phyloP scores from a whole-genome alignment of 2,329 filamentous ascomycete species.

The Aspergillus sp. region DNA sequence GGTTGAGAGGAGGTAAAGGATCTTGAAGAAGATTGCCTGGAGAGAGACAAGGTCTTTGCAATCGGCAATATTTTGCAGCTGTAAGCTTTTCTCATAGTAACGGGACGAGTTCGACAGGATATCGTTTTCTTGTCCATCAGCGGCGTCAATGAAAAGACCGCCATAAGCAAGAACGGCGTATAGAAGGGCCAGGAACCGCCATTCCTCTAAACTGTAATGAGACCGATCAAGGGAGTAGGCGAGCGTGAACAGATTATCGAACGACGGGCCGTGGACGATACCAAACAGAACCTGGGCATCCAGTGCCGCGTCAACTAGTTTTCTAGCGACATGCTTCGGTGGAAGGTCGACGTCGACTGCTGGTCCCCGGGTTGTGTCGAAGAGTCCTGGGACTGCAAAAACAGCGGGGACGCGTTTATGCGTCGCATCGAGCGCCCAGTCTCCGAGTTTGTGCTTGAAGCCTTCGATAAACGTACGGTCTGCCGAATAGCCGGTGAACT shows the following conservation, averaged over 20 bases:
- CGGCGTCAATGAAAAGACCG: neutral
- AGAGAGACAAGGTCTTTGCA: slow-evolving; percentile 11
- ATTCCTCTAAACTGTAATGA: slow-evolving; percentile 9
- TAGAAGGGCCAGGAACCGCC: slow-evolving; percentile 3
- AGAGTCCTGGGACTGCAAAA: no score
- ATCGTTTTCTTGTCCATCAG: neutral
- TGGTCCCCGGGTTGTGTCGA: no score
- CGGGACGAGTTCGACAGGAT: neutral
- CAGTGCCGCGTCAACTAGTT: slow-evolving; percentile 7
- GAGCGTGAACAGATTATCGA: slow-evolving; percentile 8
- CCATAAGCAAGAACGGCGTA: slow-evolving; percentile 7
- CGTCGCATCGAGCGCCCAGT: no score
- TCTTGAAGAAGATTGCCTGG: slow-evolving; percentile 17
- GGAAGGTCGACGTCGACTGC: no score
- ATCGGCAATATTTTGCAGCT: slow-evolving; percentile 5
- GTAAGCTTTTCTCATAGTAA: slow-evolving; percentile 5
- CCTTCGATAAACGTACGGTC: no score
- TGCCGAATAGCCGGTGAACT: no score
- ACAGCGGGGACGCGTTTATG: no score
- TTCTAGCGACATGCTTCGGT: neutral
- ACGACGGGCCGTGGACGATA: slow-evolving; percentile 10
- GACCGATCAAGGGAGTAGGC: slow-evolving; percentile 8
- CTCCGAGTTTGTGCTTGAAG: no score
- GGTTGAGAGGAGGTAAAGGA: slow-evolving; percentile 9
- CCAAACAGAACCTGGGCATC: slow-evolving; percentile 11